Percentiles rank a stretch among this genome's conserved stretches.
Evolutionary conservation across 257 asterid species (phyloP).

Genomic region (Solanum sparsipilum): DNA sequence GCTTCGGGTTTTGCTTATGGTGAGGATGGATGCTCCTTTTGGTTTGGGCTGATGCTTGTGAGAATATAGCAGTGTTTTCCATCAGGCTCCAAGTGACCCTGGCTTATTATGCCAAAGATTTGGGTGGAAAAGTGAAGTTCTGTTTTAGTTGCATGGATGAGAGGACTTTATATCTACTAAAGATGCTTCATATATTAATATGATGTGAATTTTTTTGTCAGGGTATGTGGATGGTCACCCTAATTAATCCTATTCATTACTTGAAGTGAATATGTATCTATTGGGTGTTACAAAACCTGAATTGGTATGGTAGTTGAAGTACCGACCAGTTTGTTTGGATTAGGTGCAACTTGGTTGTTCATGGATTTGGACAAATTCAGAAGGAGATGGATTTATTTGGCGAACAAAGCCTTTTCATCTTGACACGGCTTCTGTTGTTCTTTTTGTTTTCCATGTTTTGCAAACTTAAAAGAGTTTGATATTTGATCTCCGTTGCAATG

Average conservation of each 20-base stretch:
- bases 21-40: not conserved
- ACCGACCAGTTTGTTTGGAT: not conserved
- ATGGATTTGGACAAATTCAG: not conserved
- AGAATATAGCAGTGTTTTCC: not conserved
- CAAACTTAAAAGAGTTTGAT: not conserved
- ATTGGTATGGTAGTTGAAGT: not conserved
- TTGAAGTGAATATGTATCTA: not conserved
- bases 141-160: not conserved
- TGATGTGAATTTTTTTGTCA: not conserved
- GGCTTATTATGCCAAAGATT: not conserved
- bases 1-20: not conserved
- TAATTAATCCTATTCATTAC: not conserved
- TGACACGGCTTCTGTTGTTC: not conserved
- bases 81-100: not conserved
- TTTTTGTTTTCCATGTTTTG: not conserved
- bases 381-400: not conserved
- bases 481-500: not conserved
- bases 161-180: not conserved
- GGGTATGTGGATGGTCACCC: not conserved
- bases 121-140: not conserved
- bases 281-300: not conserved
- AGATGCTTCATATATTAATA: not conserved
- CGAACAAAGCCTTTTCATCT: not conserved
- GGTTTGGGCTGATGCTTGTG: not conserved
- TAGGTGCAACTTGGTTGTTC: not conserved